phyloP scores from a whole-genome alignment of 441 rosid species.

The Gossypium gossypioides region DNA sequence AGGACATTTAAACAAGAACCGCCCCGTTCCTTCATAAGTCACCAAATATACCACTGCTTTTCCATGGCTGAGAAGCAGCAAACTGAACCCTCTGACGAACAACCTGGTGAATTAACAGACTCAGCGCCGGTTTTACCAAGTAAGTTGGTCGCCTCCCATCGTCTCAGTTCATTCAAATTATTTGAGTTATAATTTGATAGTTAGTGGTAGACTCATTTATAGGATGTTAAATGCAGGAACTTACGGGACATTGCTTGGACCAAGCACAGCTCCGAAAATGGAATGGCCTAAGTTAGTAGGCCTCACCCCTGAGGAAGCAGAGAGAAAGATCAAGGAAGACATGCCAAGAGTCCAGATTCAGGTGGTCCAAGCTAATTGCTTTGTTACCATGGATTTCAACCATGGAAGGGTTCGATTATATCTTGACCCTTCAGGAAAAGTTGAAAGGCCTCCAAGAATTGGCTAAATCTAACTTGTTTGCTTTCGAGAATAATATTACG shows the following conservation, averaged over 20 bases:
- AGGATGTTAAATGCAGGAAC: conserved; percentile 14
- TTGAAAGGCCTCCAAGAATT: conserved; percentile 25
- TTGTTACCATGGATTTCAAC: conserved; percentile 34
- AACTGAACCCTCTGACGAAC: background rate
- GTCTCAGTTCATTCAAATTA: background rate
- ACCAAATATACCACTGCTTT: background rate
- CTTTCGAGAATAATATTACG: background rate
- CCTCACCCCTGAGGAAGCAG: conserved; percentile 30
- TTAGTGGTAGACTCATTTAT: background rate
- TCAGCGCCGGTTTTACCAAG: conserved; percentile 15
- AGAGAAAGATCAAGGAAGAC: conserved; percentile 37
- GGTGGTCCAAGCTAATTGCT: conserved; percentile 19
- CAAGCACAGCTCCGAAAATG: conserved; percentile 7
- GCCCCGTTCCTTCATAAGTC: background rate
- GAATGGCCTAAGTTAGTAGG: conserved; percentile 35
- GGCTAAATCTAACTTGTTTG: conserved; percentile 19
- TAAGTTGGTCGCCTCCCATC: conserved; percentile 11
- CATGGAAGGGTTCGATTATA: conserved; percentile 24
- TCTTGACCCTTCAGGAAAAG: conserved; percentile 29
- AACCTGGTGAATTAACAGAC: conserved; percentile 1
- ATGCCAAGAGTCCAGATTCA: conserved; percentile 21
- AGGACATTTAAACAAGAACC: background rate
- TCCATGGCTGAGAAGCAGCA: conserved; percentile 18
- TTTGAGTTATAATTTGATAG: background rate
- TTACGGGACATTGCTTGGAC: conserved; percentile 15